Base-by-base conservation (phyloP, 1,139 yeast species). In the Diutina sp. region DNA sequence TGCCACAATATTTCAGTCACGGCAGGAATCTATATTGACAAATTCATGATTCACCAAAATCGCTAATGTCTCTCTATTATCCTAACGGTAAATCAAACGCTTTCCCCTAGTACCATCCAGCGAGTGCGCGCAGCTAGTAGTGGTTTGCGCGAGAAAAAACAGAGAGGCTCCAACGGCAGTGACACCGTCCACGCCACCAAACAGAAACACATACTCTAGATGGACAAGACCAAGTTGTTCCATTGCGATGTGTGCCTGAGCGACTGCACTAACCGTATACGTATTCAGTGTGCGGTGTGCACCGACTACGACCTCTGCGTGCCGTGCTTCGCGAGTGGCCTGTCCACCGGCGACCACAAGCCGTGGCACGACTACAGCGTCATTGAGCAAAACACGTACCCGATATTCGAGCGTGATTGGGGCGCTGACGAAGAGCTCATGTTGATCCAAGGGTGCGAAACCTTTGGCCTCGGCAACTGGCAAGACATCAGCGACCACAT, bases 391-490 rank as follows among this genome's bases (percentile, higher is more conserved):
- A 93, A 91, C 66, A 88, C 96, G 5, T 93, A 90, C 66, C 99
- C 99, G 0, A 88, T 95, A 28, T 86, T 93, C 63, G 88, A 84
- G 57, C 81, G 80, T 58, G 93, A 87, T 55, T 93, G 99, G 99
- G 99, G 99, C 41, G 99, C 99, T 0, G 99, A 93, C 69, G 99
- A 93, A 69, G 99, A 93, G 68, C 68, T 91, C 59, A 73, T 90
- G 55, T 74, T 93, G 59, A 80, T 95, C 25, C 96, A 90, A 68
- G 99, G 98, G 7, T 86, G 96, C 56, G 97, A 91, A 68, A 86
- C 89, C 6, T 79, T 81, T 57, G 99, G 99, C 0, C 73, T 91
- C 58, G 99, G 99, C 5, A 91, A 91, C 68, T 93, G 99, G 99
- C 96, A 89, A 64, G 99, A 93, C 69, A 82, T 93, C 18, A 87